phyloP scores from a whole-genome alignment of 169 alveolate species.

The Plasmodium knowlesi region DNA sequence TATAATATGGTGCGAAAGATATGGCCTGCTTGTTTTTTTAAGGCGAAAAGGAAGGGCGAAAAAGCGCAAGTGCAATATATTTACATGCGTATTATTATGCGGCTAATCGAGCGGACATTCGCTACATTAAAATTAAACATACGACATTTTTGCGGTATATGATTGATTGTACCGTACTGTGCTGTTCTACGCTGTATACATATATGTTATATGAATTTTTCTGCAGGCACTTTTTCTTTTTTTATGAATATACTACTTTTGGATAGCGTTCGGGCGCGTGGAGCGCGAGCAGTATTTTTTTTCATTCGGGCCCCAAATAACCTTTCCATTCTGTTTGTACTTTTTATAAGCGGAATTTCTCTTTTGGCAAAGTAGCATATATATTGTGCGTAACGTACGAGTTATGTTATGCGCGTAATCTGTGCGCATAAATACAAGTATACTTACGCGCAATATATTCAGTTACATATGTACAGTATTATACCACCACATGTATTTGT shows the following conservation, averaged over 20 bases:
- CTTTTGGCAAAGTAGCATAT: background rate
- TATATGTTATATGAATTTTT: background rate
- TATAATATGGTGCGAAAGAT: background rate
- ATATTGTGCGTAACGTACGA: background rate
- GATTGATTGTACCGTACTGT: background rate
- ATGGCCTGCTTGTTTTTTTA: background rate
- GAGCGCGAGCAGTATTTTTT: background rate
- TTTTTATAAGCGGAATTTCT: background rate
- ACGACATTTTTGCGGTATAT: background rate
- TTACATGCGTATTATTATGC: background rate
- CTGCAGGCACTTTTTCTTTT: background rate
- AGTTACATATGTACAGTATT: background rate
- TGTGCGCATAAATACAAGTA: background rate
- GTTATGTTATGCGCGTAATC: background rate
- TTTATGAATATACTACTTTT: background rate
- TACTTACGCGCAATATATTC: background rate
- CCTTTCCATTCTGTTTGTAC: background rate
- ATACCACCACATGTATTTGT: background rate
- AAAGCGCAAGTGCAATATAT: constrained; percentile 1
- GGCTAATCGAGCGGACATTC: background rate
- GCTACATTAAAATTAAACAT: background rate
- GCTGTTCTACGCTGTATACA: background rate
- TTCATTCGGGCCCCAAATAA: background rate
- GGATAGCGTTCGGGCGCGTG: constrained; percentile 2
- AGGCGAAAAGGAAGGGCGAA: background rate